These are phyloP conservation scores for Fusarium metavorans DNA, from an alignment of 2,329 filamentous ascomycete species.

Conservation along the genomic window DNA sequence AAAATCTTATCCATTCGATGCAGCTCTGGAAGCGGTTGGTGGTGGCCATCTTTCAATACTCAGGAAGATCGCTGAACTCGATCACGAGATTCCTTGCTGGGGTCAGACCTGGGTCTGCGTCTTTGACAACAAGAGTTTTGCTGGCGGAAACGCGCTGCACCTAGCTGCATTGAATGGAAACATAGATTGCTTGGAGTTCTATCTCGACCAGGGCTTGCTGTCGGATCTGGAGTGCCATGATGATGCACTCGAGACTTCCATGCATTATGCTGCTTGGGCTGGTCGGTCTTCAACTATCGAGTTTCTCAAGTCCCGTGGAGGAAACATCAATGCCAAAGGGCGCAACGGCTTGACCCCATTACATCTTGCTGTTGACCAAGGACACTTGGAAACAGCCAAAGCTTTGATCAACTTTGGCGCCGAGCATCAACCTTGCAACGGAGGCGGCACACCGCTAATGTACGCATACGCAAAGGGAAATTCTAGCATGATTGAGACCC, in stretches of 20 bases:
- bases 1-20: neutral
- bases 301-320: neutral
- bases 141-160: constrained; percentile 4
- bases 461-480: neutral
- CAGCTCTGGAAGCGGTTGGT: neutral
- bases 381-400: neutral
- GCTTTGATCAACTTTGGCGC: neutral
- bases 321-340: neutral
- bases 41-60: neutral
- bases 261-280: constrained; percentile 3
- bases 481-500: neutral
- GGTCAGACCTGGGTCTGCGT: neutral
- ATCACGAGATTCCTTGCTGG: neutral
- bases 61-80: neutral
- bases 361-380: neutral
- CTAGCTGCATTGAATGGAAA: neutral
- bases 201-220: neutral
- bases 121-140: neutral
- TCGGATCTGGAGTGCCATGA: neutral
- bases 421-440: neutral
- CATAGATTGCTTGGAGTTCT: neutral
- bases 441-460: neutral
- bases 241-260: neutral
- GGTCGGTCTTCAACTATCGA: neutral
- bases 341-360: neutral